Evolutionary conservation across 1,284 basidiomycete genomes (phyloP), one percentile per base, ranked within the genome.

Genomic region (Marasmius tenuissimus): DNA sequence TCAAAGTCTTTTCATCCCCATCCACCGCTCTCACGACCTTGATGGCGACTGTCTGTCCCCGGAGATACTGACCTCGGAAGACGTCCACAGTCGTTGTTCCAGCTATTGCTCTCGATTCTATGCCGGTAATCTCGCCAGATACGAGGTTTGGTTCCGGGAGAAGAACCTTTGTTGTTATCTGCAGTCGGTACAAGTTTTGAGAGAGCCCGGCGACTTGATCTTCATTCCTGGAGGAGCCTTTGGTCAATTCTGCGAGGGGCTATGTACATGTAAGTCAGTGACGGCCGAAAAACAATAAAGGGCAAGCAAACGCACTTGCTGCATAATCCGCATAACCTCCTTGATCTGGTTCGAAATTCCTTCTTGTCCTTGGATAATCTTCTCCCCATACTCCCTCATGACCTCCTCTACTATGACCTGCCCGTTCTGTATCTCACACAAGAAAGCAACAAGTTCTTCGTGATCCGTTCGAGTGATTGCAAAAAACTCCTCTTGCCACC

Each of bases 241-340:
- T 67, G 9, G 66, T 69, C 69, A 80, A 69, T 22, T 73, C 61
- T 75, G 78, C 58, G 35, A 45, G 14, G 18, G 37, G 58, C 45
- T 34, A 51, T 47, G 55, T 22, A 49, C 35, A 20, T 49, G 6
- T 42, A 4, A 27, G 11, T 42, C 40, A 3, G 40, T 3, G 12
- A 12, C 40, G 40, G 40, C 11, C 11, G 14, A 37, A 6, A 8
- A 16, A n/a, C 14, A 20, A 37, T 20, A 10, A 16, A 55, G 54
- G 14, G 60, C 33, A 42, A 47, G 27, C 12, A 62, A 55, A 58
- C 66, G 20, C 57, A 81, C 81, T 59, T 73, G 70, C 66, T 84
- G 83, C 77, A 84, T 78, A 63, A 81, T 65, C 6, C 53, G 52
- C 79, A 81, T 81, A 56, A 83, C 71, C 37, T 73, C 60, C 42